Evolutionary conservation across 2,329 filamentous ascomycete species (phyloP).

Genomic region (Coleophoma eucalyptorum): DNA sequence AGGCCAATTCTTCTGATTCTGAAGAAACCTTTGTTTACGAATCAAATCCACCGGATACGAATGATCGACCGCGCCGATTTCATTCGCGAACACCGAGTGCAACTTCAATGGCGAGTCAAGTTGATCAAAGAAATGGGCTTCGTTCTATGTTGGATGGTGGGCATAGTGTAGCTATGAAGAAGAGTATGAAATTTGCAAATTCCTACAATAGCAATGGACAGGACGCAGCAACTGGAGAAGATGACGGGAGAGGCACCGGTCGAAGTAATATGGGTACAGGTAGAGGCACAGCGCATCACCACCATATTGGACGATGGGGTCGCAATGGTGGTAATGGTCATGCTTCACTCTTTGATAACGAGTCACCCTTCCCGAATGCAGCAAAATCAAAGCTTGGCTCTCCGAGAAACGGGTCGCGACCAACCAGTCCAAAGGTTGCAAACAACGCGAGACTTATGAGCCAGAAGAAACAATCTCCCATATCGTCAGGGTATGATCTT

Average conservation of each 20-base stretch:
- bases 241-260: conserved; percentile 60
- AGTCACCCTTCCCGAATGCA: conserved; percentile 72
- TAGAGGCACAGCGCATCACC: conserved; percentile 67
- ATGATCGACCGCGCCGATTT: conserved; percentile 66
- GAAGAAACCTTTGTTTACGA: conserved; percentile 99
- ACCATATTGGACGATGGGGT: conserved; percentile 77
- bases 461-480: conserved; percentile 55
- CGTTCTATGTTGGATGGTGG: conserved; percentile 63
- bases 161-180: conserved; percentile 68
- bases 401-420: conserved; percentile 59
- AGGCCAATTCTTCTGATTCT: conserved; percentile 93
- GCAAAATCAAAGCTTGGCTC: conserved; percentile 58
- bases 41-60: conserved; percentile 78
- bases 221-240: conserved; percentile 51
- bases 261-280: conserved; percentile 59
- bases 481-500: conserved; percentile 68
- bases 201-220: conserved; percentile 62
- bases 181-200: conserved; percentile 95
- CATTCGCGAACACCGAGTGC: conserved; percentile 94
- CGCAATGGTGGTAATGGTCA: conserved; percentile 65
- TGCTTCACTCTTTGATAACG: conserved; percentile 69
- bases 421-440: conserved; percentile 63
- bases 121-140: conserved; percentile 46
- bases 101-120: conserved; percentile 74
- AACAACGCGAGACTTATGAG: conserved; percentile 41